Evolutionary conservation across 2,329 filamentous ascomycete genomes (phyloP).

Genomic region (Tothia fuscella): DNA sequence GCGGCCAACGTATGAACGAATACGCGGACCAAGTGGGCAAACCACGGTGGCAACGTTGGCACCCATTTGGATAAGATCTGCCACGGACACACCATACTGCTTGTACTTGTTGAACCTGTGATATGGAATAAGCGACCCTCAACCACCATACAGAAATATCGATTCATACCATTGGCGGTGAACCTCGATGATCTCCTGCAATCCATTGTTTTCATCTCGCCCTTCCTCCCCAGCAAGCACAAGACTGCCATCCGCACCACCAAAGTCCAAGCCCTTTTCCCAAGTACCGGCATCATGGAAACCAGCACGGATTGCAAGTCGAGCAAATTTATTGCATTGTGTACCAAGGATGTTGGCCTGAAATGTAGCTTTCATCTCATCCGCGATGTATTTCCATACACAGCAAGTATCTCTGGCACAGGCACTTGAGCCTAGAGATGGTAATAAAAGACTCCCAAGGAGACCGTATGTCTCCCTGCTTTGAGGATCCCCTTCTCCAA

Average conservation of each 20-base stretch:
- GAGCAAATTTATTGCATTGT: conserved; percentile 23
- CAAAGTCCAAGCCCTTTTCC: conserved; percentile 18
- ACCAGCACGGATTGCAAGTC: conserved; percentile 20
- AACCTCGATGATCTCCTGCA: conserved; percentile 18
- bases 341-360: conserved; percentile 13
- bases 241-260: conserved; percentile 23
- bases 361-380: conserved; percentile 20
- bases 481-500: too few relatives aligned
- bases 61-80: conserved; percentile 28
- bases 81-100: conserved; percentile 24
- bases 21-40: conserved; percentile 27
- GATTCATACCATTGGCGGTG: conserved; percentile 14
- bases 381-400: conserved; percentile 23
- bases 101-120: conserved; percentile 18
- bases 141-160: too few relatives aligned
- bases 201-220: conserved; percentile 21
- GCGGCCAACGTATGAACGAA: conserved; percentile 24
- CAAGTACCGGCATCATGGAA: conserved; percentile 18
- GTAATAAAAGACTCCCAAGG: too few relatives aligned
- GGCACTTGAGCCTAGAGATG: conserved; percentile 1
- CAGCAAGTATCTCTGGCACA: conserved; percentile 22
- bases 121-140: not conserved
- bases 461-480: too few relatives aligned
- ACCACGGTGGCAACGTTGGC: conserved; percentile 26
- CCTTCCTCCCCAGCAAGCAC: conserved; percentile 19